Conservation (phyloP, 306 rosid species). For the Acacia confusa region DNA sequence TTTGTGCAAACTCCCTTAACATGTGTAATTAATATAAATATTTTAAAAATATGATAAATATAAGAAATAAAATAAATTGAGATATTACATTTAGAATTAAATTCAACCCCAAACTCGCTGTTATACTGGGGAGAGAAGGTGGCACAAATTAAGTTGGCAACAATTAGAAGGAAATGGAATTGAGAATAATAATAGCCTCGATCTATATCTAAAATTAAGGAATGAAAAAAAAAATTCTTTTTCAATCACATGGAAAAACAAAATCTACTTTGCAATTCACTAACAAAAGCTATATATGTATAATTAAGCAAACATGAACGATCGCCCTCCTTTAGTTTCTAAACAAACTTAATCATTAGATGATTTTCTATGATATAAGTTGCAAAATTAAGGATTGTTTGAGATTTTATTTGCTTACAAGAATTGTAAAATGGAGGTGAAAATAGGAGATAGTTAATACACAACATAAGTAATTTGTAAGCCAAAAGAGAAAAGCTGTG, state of each 20-base stretch:
- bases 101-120: no score
- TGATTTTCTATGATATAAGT: neutral
- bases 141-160: neutral
- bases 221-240: neutral
- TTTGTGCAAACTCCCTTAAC: no score
- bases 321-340: neutral
- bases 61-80: no score
- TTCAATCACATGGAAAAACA: neutral
- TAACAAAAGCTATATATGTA: neutral
- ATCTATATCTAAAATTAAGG: neutral
- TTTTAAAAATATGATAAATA: no score
- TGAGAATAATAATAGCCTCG: neutral
- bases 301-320: neutral
- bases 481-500: slow-evolving; percentile 11
- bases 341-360: neutral
- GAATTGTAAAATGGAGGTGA: neutral
- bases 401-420: neutral
- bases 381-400: neutral
- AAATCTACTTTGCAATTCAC: neutral
- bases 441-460: neutral
- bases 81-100: no score
- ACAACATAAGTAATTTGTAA: neutral
- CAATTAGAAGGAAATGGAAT: neutral
- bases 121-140: no score
- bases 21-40: no score